phyloP scores from a whole-genome alignment of 78 protist genomes.

The Creolimax fragrantissima region DNA sequence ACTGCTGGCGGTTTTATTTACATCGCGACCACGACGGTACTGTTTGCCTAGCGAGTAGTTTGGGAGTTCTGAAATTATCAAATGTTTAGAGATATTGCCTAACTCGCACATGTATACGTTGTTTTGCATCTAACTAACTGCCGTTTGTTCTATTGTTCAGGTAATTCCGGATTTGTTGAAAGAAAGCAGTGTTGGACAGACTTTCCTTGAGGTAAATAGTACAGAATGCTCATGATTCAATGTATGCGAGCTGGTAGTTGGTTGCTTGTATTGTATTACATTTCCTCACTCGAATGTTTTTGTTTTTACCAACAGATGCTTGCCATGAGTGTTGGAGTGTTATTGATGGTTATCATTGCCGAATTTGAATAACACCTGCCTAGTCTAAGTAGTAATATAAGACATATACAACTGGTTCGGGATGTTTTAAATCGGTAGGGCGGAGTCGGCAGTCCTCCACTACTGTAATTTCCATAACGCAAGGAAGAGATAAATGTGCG shows the following conservation, averaged over 20 bases:
- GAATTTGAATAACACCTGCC: neutral
- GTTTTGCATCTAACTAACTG: neutral
- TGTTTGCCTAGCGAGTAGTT: neutral
- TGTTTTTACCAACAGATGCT: neutral
- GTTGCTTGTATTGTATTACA: neutral
- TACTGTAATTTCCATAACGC: no score
- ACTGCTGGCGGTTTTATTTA: constrained; percentile 60
- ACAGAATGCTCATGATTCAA: neutral
- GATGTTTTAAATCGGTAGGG: no score
- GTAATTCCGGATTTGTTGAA: neutral
- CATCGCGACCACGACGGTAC: constrained; percentile 29
- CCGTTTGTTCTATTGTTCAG: neutral
- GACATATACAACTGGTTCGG: no score
- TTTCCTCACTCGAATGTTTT: neutral
- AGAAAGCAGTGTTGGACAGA: neutral
- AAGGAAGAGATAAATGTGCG: no score
- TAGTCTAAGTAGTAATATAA: no score
- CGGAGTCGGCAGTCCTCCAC: no score
- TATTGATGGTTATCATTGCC: neutral
- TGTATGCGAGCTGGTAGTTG: neutral
- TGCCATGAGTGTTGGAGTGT: neutral
- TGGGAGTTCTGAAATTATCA: neutral
- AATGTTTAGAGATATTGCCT: neutral
- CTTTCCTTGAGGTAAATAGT: neutral
- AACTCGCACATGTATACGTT: neutral